Conservation (phyloP, 768 basidiomycete species). For the Mycena crocata region DNA sequence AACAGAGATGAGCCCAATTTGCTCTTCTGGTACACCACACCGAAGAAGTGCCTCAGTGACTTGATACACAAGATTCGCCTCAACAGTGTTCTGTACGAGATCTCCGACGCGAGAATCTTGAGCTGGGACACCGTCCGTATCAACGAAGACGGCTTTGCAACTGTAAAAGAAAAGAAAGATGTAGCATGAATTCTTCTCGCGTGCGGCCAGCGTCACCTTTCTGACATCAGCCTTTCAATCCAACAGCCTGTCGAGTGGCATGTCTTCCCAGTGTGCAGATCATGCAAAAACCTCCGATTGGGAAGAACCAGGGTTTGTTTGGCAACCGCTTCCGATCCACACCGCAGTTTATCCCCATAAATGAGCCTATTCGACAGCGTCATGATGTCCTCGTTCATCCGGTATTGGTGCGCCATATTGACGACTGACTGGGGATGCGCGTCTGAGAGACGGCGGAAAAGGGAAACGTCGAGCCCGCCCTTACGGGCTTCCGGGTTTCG, state of each 20-base stretch:
- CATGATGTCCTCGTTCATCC: constrained; percentile 99
- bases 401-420: constrained; percentile 89
- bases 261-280: constrained; percentile 52
- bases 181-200: neutral
- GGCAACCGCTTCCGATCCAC: constrained; percentile 82
- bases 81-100: constrained; percentile 88
- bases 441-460: constrained; percentile 90
- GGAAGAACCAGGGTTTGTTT: constrained; percentile 67
- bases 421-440: constrained; percentile 88
- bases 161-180: constrained; percentile 54
- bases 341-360: constrained; percentile 80
- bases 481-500: constrained; percentile 82
- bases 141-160: constrained; percentile 91
- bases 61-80: constrained; percentile 78
- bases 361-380: constrained; percentile 87
- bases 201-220: constrained; percentile 58
- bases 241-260: constrained; percentile 67
- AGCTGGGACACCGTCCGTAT: constrained; percentile 88
- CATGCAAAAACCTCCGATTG: constrained; percentile 53
- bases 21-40: constrained; percentile 72
- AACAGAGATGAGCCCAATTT: constrained; percentile 90
- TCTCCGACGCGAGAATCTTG: constrained; percentile 86
- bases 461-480: constrained; percentile 88
- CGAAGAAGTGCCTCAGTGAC: constrained; percentile 72
- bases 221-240: constrained; percentile 72